Conservation (phyloP, 2,329 filamentous ascomycete genomes). For the Aquanectria penicillioides region DNA sequence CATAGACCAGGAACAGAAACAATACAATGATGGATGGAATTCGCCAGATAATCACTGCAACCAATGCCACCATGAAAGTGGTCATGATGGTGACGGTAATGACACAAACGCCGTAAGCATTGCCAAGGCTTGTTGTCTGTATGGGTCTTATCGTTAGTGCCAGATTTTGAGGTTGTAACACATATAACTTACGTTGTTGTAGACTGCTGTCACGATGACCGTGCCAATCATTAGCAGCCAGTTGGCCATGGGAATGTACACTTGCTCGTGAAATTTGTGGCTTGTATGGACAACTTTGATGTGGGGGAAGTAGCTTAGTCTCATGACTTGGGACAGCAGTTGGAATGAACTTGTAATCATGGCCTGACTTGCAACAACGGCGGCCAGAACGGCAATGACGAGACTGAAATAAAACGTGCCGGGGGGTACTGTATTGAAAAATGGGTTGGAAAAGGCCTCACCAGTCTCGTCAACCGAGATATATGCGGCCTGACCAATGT, state of each 20-base stretch:
- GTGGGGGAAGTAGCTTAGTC: slow-evolving; percentile 74
- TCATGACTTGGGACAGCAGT: slow-evolving; percentile 74
- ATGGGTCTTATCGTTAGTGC: slow-evolving; percentile 33
- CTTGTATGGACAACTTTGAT: slow-evolving; percentile 77
- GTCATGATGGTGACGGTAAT: slow-evolving; percentile 79
- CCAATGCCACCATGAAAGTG: slow-evolving; percentile 76
- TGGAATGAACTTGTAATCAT: slow-evolving; percentile 81
- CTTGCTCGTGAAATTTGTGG: slow-evolving; percentile 73
- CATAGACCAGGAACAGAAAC: slow-evolving; percentile 69
- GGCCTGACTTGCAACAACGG: slow-evolving; percentile 79
- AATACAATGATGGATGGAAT: slow-evolving; percentile 67
- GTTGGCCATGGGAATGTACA: slow-evolving; percentile 79
- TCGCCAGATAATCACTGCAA: slow-evolving; percentile 76
- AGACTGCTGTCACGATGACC: slow-evolving; percentile 75
- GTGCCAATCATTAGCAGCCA: slow-evolving; percentile 80
- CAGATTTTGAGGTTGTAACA: not conserved
- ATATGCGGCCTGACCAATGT: slow-evolving; percentile 78
- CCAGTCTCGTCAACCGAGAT: slow-evolving; percentile 65
- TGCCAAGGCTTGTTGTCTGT: slow-evolving; percentile 70
- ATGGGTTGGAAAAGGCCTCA: slow-evolving; percentile 65
- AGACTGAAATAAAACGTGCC: slow-evolving; percentile 74
- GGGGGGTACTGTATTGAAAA: slow-evolving; percentile 75
- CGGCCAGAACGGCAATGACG: slow-evolving; percentile 73
- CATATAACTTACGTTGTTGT: slow-evolving; percentile 65
- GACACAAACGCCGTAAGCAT: slow-evolving; percentile 81